phyloP scores from a whole-genome alignment of 202 grass and related monocot species.

The Panicum virgatum region DNA sequence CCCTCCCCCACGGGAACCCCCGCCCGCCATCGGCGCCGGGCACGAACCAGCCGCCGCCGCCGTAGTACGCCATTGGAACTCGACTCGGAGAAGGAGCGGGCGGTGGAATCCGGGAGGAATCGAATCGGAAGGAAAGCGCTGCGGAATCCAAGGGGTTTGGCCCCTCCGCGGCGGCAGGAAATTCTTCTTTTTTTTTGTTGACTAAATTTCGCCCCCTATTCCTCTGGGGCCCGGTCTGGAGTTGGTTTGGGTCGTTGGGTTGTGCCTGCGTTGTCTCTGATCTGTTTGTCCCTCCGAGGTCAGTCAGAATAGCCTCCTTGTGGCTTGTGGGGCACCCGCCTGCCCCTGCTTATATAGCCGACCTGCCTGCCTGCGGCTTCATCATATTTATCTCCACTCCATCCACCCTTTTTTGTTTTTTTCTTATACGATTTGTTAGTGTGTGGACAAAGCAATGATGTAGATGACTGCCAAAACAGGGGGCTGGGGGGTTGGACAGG shows the following conservation, averaged over 20 bases:
- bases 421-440: background rate
- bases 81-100: background rate
- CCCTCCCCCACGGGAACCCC: background rate
- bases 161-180: background rate
- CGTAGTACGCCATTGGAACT: conserved; percentile 19
- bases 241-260: background rate
- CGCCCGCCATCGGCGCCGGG: background rate
- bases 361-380: background rate
- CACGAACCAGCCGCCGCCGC: background rate
- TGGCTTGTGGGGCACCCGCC: too few species aligned
- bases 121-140: background rate
- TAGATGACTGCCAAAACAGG: conserved; percentile 26
- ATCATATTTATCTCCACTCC: background rate
- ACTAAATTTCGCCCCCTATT: background rate
- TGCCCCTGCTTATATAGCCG: conserved; percentile 29
- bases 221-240: background rate
- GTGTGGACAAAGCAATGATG: conserved; percentile 6
- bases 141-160: conserved; percentile 30
- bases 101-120: background rate
- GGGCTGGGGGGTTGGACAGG: background rate
- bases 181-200: background rate
- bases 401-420: background rate
- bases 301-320: too few species aligned
- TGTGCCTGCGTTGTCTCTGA: background rate
- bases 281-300: background rate